Evolutionary conservation across 208 protist genomes (phyloP), one percentile per base, ranked within the genome.

Genomic region (Trypanosoma cruzi): DNA sequence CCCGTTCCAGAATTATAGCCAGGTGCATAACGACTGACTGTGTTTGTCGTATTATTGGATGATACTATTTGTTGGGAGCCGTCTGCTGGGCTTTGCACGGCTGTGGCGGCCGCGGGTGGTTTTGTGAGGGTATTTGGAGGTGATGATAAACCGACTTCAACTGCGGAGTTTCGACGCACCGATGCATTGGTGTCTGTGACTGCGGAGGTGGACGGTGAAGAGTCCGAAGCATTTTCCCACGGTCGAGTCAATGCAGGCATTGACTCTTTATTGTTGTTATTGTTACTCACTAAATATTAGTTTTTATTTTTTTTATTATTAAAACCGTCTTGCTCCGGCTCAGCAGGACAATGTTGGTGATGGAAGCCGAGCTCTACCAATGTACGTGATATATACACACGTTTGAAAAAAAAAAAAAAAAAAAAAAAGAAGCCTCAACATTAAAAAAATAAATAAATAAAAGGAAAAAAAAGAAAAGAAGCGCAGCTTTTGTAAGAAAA

Each of bases 1-100:
- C 71, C 75, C 74, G 78, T 34, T 42, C 86, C 73, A 68, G 75
- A 57, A 52, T 48, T 54, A 59, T 71, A 77, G 26, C 52, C 59
- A 42, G 73, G 74, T 29, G 68, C 55, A 54, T 71, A 44, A 48
- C 31, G 7, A 42, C 59, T 62, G 31, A 40, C 22, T 53, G 10
- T 18, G 31, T 66, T 28, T 32, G 58, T 28, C 3, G 49, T 28
- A 20, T 62, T 60, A 57, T 29, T 64, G 13, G 68, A 53, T 26
- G 18, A 37, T 52, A 8, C 32, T 68, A 49, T 32, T n/a, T n/a
- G 63, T 32, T n/a, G 58, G 49, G 31, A 70, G 44, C 22, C 36
- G 32, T 40, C 7, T 31, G 60, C 32, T 26, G 48, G 16, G 13
- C 3, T 37, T 53, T 65, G 40, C 32, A 10, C 16, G 3, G 22